Conservation (phyloP, 2,329 filamentous ascomycete species). For the Aureobasidium melanogenum region DNA sequence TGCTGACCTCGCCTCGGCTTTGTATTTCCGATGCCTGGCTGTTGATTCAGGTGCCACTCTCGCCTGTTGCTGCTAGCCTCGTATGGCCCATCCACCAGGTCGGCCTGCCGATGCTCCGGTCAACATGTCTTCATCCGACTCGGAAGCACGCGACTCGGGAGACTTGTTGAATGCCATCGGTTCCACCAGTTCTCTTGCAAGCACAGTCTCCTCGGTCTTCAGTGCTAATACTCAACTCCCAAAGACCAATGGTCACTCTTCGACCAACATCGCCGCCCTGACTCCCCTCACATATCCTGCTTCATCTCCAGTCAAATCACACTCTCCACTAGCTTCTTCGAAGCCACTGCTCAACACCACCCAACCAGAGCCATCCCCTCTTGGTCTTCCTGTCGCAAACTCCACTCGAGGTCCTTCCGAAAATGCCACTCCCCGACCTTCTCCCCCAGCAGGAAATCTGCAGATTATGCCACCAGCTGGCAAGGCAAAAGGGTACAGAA, state of each 20-base stretch:
- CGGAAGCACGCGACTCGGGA: conserved; percentile 34
- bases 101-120: not conserved
- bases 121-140: conserved; percentile 10
- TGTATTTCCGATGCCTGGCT: conserved; percentile 2
- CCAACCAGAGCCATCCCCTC: not conserved
- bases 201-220: conserved; percentile 63
- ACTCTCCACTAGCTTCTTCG: conserved; percentile 38
- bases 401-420: not conserved
- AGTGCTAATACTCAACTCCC: conserved; percentile 45
- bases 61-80: not conserved
- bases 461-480: conserved; percentile 43
- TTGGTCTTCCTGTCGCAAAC: not conserved
- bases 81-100: conserved; percentile 7
- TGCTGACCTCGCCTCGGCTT: conserved; percentile 1
- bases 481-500: conserved; percentile 49
- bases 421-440: conserved; percentile 29
- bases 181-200: conserved; percentile 64
- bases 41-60: not conserved
- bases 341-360: conserved; percentile 17
- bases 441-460: conserved; percentile 33
- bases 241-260: conserved; percentile 48
- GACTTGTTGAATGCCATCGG: conserved; percentile 63
- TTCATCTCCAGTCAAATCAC: conserved; percentile 52
- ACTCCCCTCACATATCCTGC: conserved; percentile 60
- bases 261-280: conserved; percentile 42